These are phyloP conservation scores for Chaetomium sp. DNA, from an alignment of 2,329 filamentous ascomycete species.

Conservation along the genomic window DNA sequence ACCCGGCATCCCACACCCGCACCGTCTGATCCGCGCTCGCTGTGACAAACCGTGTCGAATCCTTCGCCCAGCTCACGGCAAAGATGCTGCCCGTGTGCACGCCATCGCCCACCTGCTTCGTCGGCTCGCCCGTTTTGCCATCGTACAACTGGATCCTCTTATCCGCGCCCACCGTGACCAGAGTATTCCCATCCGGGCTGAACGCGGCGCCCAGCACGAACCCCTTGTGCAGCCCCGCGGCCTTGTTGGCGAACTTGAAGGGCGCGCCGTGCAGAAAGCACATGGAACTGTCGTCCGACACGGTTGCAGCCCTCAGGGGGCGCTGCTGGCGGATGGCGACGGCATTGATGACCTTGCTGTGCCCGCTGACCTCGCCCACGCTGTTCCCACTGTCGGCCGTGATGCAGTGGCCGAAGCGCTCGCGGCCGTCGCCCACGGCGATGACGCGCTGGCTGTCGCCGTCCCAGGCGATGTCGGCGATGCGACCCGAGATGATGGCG, in stretches of 20 bases:
- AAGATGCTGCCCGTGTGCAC: conserved; percentile 93
- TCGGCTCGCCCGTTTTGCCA: conserved; percentile 88
- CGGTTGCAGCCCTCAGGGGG: conserved; percentile 88
- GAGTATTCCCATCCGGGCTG: conserved; percentile 77
- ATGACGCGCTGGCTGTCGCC: conserved; percentile 96
- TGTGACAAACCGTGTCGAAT: conserved; percentile 84
- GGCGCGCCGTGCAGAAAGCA: conserved; percentile 93
- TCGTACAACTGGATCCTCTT: conserved; percentile 92
- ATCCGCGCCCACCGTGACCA: conserved; percentile 93
- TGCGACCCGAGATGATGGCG: conserved; percentile 87
- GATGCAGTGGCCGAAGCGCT: conserved; percentile 91
- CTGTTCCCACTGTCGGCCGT: conserved; percentile 95
- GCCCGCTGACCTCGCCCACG: conserved; percentile 90
- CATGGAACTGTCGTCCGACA: conserved; percentile 83
- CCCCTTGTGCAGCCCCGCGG: conserved; percentile 76
- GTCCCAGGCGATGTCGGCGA: conserved; percentile 97
- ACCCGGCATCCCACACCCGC: conserved; percentile 88
- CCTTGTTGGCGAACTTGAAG: conserved; percentile 92
- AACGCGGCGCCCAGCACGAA: conserved; percentile 89
- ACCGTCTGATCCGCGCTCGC: conserved; percentile 94
- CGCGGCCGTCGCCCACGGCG: conserved; percentile 91
- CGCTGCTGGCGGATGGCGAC: conserved; percentile 88
- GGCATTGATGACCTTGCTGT: conserved; percentile 86
- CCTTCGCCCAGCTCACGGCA: conserved; percentile 83
- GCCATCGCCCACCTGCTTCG: conserved; percentile 74